phyloP scores from a whole-genome alignment of 768 basidiomycete species.

The Trametes maxima region DNA sequence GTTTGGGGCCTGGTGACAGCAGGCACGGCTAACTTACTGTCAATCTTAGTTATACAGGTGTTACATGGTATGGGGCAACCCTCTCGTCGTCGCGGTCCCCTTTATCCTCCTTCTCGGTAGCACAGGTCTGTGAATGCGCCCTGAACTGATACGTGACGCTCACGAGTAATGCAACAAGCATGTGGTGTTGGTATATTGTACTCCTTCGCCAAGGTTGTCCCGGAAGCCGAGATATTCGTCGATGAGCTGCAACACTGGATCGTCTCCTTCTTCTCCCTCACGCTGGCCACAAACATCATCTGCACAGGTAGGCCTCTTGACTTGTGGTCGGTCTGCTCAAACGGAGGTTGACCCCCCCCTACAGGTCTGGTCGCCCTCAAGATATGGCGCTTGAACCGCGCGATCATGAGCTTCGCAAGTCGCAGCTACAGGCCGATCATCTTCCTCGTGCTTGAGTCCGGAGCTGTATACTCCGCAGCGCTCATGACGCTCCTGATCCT shows the following conservation, averaged over 20 bases:
- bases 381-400: constrained; percentile 39
- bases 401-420: constrained; percentile 28
- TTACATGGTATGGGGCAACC: constrained; percentile 18
- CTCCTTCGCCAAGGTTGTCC: constrained; percentile 34
- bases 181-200: constrained; percentile 35
- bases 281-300: constrained; percentile 40
- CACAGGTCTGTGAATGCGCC: constrained; percentile 28
- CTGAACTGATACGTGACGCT: neutral
- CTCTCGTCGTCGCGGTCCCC: constrained; percentile 30
- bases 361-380: constrained; percentile 38
- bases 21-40: no score
- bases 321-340: no score
- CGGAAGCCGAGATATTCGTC: constrained; percentile 37
- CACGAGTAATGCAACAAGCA: constrained; percentile 18
- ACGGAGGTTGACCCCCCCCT: neutral
- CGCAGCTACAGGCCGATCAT: constrained; percentile 37
- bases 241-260: constrained; percentile 41
- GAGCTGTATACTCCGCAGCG: constrained; percentile 40
- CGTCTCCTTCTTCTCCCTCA: constrained; percentile 41
- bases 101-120: constrained; percentile 35
- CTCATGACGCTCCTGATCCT: constrained; percentile 37
- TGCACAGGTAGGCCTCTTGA: constrained; percentile 35
- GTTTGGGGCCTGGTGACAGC: neutral
- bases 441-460: constrained; percentile 41
- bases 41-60: neutral